Evolutionary conservation across 805 yeast genomes (phyloP).

Genomic region (Wickerhamiella qilinensis): DNA sequence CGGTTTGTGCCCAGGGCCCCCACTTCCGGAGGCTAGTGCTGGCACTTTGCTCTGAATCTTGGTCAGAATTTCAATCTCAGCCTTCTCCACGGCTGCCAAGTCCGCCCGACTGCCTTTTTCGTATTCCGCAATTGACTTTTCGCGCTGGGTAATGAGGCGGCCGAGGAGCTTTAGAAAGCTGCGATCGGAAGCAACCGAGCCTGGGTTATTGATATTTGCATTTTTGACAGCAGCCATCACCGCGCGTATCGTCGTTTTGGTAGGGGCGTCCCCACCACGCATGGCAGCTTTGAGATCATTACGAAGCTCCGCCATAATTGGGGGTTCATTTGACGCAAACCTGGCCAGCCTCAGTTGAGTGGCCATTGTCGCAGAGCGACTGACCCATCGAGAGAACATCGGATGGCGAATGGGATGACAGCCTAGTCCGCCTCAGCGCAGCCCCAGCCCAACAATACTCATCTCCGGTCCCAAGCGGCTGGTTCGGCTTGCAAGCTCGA

Average conservation of each 20-base stretch:
- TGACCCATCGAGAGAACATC: no score
- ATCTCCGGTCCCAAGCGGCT: no score
- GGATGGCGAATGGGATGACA: no score
- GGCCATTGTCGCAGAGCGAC: no score
- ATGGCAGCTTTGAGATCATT: constrained; percentile 32
- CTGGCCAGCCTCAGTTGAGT: no score
- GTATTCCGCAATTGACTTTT: constrained; percentile 35
- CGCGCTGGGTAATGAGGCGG: constrained; percentile 26
- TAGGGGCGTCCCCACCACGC: constrained; percentile 28
- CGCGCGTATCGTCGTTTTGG: constrained; percentile 19
- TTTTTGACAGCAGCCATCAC: constrained; percentile 22
- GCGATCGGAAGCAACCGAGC: constrained; percentile 15
- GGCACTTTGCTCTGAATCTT: constrained; percentile 28
- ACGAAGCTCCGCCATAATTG: constrained; percentile 24
- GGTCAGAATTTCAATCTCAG: constrained; percentile 30
- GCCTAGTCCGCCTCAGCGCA: no score
- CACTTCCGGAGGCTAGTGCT: constrained; percentile 20
- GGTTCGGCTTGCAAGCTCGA: no score
- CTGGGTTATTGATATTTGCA: constrained; percentile 20
- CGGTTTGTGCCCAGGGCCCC: no score
- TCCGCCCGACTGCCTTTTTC: constrained; percentile 32
- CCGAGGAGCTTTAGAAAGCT: constrained; percentile 28
- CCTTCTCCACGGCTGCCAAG: constrained; percentile 35
- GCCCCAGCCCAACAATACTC: no score
- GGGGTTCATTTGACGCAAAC: constrained; percentile 19